phyloP scores from a whole-genome alignment of 2,329 filamentous ascomycete species.

The Ilyonectria mors-panacis region DNA sequence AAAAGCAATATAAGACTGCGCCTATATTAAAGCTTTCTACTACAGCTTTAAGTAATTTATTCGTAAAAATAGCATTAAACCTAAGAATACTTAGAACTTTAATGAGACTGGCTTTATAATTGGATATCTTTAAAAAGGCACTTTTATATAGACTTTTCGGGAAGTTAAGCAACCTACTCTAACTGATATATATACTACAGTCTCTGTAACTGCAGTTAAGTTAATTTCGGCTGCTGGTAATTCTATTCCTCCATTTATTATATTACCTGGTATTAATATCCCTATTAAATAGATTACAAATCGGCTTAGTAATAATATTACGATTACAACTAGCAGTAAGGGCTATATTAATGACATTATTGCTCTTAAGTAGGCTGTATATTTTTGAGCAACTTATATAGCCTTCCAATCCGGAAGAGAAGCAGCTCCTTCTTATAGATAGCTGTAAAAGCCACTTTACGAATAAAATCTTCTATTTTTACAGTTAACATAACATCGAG shows the following conservation, averaged over 20 bases:
- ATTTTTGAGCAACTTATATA: neutral
- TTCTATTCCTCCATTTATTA: neutral
- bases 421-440: neutral
- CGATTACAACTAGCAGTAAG: too few relatives aligned
- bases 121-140: too few relatives aligned
- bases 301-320: too few relatives aligned
- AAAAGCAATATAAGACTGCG: neutral
- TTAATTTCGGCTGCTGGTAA: neutral
- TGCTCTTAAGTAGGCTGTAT: neutral
- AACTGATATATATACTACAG: neutral
- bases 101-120: too few relatives aligned
- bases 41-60: too few relatives aligned
- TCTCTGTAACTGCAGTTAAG: neutral
- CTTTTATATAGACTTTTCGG: too few relatives aligned
- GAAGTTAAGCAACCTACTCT: neutral
- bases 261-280: neutral
- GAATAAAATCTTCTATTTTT: too few relatives aligned
- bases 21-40: neutral
- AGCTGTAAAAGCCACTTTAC: neutral
- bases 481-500: too few relatives aligned
- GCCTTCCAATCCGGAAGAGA: too few relatives aligned
- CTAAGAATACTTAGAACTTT: neutral
- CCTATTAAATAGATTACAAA: neutral
- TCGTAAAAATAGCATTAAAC: too few relatives aligned
- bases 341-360: neutral